A percentile compares a stretch with the other conserved stretches of the same genome.
Conservation (phyloP, 1,284 basidiomycete species). For the Trichosporon sp. region DNA sequence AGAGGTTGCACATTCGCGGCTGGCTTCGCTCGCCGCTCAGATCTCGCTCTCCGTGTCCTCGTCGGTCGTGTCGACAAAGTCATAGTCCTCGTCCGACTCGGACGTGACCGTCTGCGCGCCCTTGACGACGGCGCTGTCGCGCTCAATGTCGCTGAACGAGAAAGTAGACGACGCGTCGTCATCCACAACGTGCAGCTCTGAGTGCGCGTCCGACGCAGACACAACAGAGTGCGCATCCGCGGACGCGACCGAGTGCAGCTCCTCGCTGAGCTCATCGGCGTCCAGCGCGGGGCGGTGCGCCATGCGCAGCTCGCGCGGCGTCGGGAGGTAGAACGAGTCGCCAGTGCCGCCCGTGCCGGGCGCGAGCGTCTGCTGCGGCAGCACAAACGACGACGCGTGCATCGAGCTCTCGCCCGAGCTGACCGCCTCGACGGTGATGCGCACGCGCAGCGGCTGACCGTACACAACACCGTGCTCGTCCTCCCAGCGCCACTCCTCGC, state of each 20-base stretch:
- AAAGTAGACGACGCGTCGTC: slow-evolving; percentile 19
- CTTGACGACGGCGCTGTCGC: background rate
- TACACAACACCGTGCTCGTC: slow-evolving; percentile 40
- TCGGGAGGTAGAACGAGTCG: slow-evolving; percentile 17
- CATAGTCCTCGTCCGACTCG: slow-evolving; percentile 16
- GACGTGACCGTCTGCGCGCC: slow-evolving; percentile 6
- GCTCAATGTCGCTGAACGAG: slow-evolving; percentile 19
- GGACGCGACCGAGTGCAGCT: slow-evolving; percentile 8
- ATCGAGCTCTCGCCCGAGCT: slow-evolving; percentile 25
- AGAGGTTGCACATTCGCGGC: background rate
- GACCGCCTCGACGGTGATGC: slow-evolving; percentile 31
- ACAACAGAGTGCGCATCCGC: slow-evolving; percentile 12
- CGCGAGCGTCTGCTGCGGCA: slow-evolving; percentile 22
- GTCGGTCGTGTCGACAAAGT: slow-evolving; percentile 22
- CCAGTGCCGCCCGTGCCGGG: background rate
- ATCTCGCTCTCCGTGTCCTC: slow-evolving; percentile 24
- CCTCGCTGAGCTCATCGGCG: slow-evolving; percentile 13
- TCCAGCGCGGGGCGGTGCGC: slow-evolving; percentile 5
- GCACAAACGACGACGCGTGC: slow-evolving; percentile 30
- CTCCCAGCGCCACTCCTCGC: slow-evolving; percentile 42
- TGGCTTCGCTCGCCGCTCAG: background rate
- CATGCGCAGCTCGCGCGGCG: slow-evolving; percentile 8
- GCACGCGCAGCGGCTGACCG: slow-evolving; percentile 40
- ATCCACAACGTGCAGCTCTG: slow-evolving; percentile 18
- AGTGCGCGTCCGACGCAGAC: slow-evolving; percentile 6